Conservation (phyloP, 176 grass and related monocot genomes). For the Rhynchospora pubera region DNA sequence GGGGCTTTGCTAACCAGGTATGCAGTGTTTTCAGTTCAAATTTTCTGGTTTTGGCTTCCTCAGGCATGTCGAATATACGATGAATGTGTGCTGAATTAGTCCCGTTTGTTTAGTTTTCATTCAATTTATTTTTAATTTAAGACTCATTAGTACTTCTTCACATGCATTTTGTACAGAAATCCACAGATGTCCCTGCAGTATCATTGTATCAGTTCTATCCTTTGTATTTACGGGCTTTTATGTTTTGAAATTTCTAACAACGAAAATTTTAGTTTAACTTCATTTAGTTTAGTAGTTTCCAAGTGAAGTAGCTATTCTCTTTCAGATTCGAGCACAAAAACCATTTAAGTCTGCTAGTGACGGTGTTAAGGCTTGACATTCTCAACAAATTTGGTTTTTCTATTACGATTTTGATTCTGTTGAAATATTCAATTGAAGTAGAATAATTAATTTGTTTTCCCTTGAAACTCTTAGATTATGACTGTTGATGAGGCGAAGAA, state of each 20-base stretch:
- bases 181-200: not conserved
- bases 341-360: not conserved
- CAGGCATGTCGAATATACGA: not conserved
- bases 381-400: not conserved
- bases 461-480: constrained; percentile 49
- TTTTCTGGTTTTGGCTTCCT: not conserved
- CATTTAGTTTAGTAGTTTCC: not conserved
- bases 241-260: not conserved
- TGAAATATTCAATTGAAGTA: not conserved
- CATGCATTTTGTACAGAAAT: not conserved
- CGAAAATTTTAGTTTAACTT: not conserved
- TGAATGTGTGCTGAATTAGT: not conserved
- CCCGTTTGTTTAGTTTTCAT: not conserved
- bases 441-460: not conserved
- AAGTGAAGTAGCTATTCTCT: no score
- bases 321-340: not conserved
- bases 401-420: not conserved
- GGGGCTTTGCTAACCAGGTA: constrained; percentile 89
- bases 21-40: not conserved
- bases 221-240: not conserved
- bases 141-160: not conserved
- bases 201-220: not conserved
- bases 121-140: not conserved
- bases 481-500: constrained; percentile 89
- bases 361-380: not conserved